Evolutionary conservation across 148 eudicot genomes (phyloP).

Genomic region (Heliosperma pusillum): DNA sequence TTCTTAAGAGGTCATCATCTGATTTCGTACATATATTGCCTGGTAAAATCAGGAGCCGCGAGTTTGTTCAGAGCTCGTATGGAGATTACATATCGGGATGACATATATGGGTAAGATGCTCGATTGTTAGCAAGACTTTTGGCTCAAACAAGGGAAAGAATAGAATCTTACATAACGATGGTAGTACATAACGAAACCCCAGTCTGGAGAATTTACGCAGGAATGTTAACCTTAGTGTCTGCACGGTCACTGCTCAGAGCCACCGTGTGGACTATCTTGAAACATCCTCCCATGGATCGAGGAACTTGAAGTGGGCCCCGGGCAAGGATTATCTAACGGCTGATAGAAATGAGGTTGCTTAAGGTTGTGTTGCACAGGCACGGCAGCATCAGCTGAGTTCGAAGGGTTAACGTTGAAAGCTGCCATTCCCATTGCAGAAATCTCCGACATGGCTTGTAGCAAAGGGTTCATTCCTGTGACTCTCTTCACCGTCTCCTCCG

Average conservation of each 20-base stretch:
- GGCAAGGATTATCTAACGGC: constrained; percentile 33
- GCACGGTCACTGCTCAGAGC: not conserved
- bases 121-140: no score
- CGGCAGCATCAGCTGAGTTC: constrained; percentile 66
- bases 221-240: not conserved
- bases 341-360: constrained; percentile 57
- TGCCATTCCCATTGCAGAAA: constrained; percentile 62
- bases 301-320: constrained; percentile 23
- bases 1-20: no score
- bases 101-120: no score
- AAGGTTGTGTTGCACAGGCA: constrained; percentile 63
- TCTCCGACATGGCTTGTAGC: constrained; percentile 82
- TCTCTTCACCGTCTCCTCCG: constrained; percentile 92
- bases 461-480: constrained; percentile 80
- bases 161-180: constrained; percentile 17
- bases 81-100: no score
- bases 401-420: constrained; percentile 60
- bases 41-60: no score
- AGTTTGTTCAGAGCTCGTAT: no score
- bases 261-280: not conserved
- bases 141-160: not conserved
- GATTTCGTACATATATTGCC: no score
- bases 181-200: constrained; percentile 13
- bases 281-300: not conserved
- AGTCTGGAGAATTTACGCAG: constrained; percentile 12